These are phyloP conservation scores for Gremmenia infestans DNA, from an alignment of 2,329 filamentous ascomycete genomes.

Conservation along the genomic window DNA sequence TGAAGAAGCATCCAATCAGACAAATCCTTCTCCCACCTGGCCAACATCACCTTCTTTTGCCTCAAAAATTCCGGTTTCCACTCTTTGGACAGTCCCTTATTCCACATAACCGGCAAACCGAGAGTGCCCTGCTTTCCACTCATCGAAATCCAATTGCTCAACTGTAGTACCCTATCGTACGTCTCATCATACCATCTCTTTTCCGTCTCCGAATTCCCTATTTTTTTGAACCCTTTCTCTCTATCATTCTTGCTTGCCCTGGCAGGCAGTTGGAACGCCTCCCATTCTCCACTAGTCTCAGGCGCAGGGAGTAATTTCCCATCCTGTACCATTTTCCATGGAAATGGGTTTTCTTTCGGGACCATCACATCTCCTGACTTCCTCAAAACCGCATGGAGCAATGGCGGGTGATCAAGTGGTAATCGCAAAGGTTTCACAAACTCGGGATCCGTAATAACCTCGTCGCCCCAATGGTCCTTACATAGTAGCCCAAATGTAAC, in stretches of 20 bases:
- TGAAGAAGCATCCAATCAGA: background rate
- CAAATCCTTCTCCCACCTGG: background rate
- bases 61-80: background rate
- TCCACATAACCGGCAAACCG: background rate
- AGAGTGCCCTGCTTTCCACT: background rate
- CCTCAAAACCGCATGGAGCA: constrained; percentile 2
- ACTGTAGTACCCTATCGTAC: background rate
- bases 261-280: background rate
- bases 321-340: constrained; percentile 2
- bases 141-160: background rate
- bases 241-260: background rate
- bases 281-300: background rate
- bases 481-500: background rate
- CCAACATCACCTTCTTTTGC: constrained; percentile 5
- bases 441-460: background rate
- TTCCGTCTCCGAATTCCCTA: background rate
- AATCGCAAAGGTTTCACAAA: background rate
- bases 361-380: constrained; percentile 1
- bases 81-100: background rate
- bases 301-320: background rate
- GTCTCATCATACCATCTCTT: background rate
- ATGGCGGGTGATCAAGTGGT: constrained; percentile 5
- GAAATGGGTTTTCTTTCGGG: background rate
- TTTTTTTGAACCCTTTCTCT: background rate
- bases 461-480: constrained; percentile 1